Conservation (phyloP, 768 basidiomycete species). For the Gloeophyllum trabeum region DNA sequence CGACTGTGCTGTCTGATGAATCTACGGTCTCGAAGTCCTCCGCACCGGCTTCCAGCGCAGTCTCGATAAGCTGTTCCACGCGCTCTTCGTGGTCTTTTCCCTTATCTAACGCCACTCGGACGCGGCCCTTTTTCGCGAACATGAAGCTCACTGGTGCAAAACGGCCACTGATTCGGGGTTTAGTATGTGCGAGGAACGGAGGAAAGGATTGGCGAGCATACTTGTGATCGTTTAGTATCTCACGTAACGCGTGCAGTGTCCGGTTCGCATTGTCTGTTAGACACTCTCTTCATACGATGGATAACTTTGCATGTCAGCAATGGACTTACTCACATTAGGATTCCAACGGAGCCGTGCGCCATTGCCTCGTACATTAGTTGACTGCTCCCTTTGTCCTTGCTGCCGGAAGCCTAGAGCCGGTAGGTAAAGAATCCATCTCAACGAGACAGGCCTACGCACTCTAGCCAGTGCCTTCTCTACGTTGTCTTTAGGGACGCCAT, state of each 20-base stretch:
- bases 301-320: background rate
- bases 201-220: constrained; percentile 15
- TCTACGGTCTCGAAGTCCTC: constrained; percentile 31
- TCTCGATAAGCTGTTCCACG: constrained; percentile 26
- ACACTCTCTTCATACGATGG: constrained; percentile 34
- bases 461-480: constrained; percentile 50
- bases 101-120: constrained; percentile 29
- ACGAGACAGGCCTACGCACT: constrained; percentile 19
- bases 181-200: background rate
- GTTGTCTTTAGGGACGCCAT: constrained; percentile 59
- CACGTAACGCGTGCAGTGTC: constrained; percentile 45
- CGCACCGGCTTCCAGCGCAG: constrained; percentile 26
- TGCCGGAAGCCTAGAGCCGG: constrained; percentile 30
- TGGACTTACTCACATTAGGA: constrained; percentile 42
- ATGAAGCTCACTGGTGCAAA: constrained; percentile 55
- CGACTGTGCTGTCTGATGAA: constrained; percentile 21
- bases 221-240: constrained; percentile 37
- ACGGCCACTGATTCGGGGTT: constrained; percentile 33
- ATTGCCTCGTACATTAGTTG: constrained; percentile 51
- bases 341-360: constrained; percentile 42
- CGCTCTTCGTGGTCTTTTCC: constrained; percentile 17
- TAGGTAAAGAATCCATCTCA: background rate
- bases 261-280: constrained; percentile 55
- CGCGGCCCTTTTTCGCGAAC: constrained; percentile 44
- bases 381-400: constrained; percentile 34